Base-by-base conservation (phyloP, 805 yeast genomes). In the Schwanniomyces occidentalis region DNA sequence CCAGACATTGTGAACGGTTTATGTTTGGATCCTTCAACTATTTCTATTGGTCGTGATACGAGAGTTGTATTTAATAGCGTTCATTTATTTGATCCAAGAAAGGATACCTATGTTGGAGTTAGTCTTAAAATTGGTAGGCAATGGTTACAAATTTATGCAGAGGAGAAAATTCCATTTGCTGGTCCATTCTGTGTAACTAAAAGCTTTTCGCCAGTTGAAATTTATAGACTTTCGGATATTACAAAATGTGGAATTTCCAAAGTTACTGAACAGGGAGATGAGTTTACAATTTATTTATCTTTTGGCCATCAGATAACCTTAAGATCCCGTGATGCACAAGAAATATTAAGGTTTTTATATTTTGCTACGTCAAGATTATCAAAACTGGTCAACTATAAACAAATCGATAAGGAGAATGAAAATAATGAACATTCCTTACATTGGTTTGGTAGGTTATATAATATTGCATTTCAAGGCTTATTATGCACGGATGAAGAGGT, bases 321-420 rank as follows among this genome's bases (percentile, higher is more conserved):
- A 15, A 49, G 58, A 23, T 61, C 72, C 2, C 46, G 54, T 3
- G 71, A 65, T 31, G 45, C 69, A 35, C 63, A 46, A 51, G 91
- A 84, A 46, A 81, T 85, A n/a, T 72, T 85, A 59, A 67, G 89
- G 45, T 75, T 83, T 41, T 55, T 85, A 25, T 81, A 82, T 46
- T 82, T 81, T 47, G 75, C 88, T 0, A 78, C 82, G 35, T 78
- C 79, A 13, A 70, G 76, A 49, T 58, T 66, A 16, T 68, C 65
- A 23, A 71, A 69, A 32, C 63, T 61, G 18, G 30, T 39, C 22
- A 38, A 44, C n/a, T 40, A 46, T 20, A 52, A 45, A 16, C 52
- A 52, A 15, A 31, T 16, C 2, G 59, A 56, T 24, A 40, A 40
- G 18, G 37, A 40, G 16, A 31, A 41, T 32, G 51, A 40, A 37